Evolutionary conservation across 208 protist genomes (phyloP), one percentile per base, ranked within the genome.

Genomic region (Giardia muris): DNA sequence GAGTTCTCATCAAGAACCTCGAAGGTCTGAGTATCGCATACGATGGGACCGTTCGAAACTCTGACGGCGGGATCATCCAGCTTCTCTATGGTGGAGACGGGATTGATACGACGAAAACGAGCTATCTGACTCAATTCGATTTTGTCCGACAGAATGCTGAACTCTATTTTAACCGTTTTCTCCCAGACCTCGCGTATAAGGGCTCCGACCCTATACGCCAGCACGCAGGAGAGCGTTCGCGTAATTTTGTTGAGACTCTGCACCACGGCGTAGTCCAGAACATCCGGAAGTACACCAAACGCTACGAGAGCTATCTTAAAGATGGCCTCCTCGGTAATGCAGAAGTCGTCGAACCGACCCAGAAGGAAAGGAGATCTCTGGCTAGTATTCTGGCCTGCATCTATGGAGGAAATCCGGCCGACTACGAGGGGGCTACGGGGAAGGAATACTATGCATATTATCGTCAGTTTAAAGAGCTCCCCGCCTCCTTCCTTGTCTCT

Each of bases 71-170:
- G 42, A 93, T 95, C 30, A 88, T 96, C 0, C 89, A 96, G 92
- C 99, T 99, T 94, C 88, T 96, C 43, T 99, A 99, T 94, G 98
- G 98, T 89, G 98, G 98, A 87, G 98, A 99, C 94, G 95, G 96
- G n/a, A 94, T 99, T 19, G 97, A 99, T 94, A 95, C 97, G 88
- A 96, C 95, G 89, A 97, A 97, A 92, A 96, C 95, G n/a, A 95
- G 94, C 10, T 97, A 96, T n/a, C 94, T 99, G 43, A 92, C 95
- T 44, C 93, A 97, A 88, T 98, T 97, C 95, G 95, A 96, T 44
- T 96, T 98, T 76, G 93, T 96, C 0, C 76, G 90, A 10, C 47
- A 95, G 22, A 97, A 97, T 39, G 92, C 93, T 42, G n/a, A 94
- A 0, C 2, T 92, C 47, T 47, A 92, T 67, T 46, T 45, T 39